Percentiles rank a stretch among this genome's conserved stretches.
phyloP scores from a whole-genome alignment of 805 yeast genomes.

The Saturnispora kantuleensis region DNA sequence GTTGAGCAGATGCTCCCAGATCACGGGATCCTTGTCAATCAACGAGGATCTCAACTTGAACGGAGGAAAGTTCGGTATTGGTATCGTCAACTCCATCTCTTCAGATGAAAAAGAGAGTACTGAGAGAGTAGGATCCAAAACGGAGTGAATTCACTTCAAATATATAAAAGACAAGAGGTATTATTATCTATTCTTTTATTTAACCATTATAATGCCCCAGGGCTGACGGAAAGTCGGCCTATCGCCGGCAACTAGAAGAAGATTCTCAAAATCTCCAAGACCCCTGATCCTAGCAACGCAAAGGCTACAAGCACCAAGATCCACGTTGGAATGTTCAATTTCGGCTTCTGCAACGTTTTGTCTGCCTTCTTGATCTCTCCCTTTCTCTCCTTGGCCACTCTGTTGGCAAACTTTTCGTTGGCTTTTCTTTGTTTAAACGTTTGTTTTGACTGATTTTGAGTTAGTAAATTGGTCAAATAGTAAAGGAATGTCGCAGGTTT shows the following conservation, averaged over 20 bases:
- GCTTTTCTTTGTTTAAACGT: constrained; percentile 83
- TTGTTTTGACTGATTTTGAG: constrained; percentile 46
- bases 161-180: too few species aligned
- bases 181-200: too few species aligned
- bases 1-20: constrained; percentile 66
- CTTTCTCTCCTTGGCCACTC: constrained; percentile 38
- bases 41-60: constrained; percentile 65
- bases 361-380: constrained; percentile 11
- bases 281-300: constrained; percentile 73
- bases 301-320: constrained; percentile 40
- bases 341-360: constrained; percentile 2
- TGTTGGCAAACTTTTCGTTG: constrained; percentile 73
- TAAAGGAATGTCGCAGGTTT: too few species aligned
- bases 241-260: constrained; percentile 31
- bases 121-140: not conserved
- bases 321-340: constrained; percentile 48
- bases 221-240: too few species aligned
- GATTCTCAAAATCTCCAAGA: constrained; percentile 54
- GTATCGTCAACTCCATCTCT: constrained; percentile 7
- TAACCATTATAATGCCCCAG: too few species aligned
- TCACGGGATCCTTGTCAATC: constrained; percentile 75
- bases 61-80: constrained; percentile 47
- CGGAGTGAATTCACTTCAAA: not conserved
- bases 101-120: not conserved
- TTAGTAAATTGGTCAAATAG: too few species aligned